These are phyloP conservation scores for Rhytidhysteron rufulum DNA, from an alignment of 2,329 filamentous ascomycete genomes.

Conservation along the genomic window DNA sequence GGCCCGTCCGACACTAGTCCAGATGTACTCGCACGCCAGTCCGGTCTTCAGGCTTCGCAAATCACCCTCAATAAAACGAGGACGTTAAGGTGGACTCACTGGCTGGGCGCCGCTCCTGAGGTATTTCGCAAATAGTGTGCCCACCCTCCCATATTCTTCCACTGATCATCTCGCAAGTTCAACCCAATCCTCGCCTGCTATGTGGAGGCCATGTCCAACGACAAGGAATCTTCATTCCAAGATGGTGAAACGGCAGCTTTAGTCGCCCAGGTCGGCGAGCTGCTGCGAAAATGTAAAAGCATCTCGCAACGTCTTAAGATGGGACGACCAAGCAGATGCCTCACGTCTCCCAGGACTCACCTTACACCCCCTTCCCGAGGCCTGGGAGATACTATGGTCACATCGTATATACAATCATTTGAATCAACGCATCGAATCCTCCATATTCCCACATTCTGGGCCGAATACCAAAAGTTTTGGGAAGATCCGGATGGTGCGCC, in stretches of 20 bases:
- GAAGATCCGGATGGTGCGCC: neutral
- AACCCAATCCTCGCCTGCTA: slow-evolving; percentile 27
- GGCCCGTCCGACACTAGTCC: slow-evolving; percentile 13
- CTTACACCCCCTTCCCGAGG: slow-evolving; percentile 13
- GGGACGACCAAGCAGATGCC: slow-evolving; percentile 5
- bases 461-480: slow-evolving; percentile 10
- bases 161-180: no score
- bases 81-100: slow-evolving; percentile 52
- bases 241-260: slow-evolving; percentile 1
- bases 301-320: slow-evolving; percentile 2
- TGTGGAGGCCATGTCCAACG: slow-evolving; percentile 31
- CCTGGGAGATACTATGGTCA: slow-evolving; percentile 4
- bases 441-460: slow-evolving; percentile 10
- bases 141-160: no score
- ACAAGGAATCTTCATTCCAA: neutral
- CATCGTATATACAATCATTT: slow-evolving; percentile 5
- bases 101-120: slow-evolving; percentile 30
- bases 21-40: slow-evolving; percentile 18
- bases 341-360: slow-evolving; percentile 38
- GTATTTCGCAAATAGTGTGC: no score
- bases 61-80: slow-evolving; percentile 44
- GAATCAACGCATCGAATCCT: slow-evolving; percentile 9
- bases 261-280: slow-evolving; percentile 4
- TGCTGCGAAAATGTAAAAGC: slow-evolving; percentile 15
- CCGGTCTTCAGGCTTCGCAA: slow-evolving; percentile 21